phyloP scores from a whole-genome alignment of 805 yeast genomes.

The Metschnikowia aberdeeniae region DNA sequence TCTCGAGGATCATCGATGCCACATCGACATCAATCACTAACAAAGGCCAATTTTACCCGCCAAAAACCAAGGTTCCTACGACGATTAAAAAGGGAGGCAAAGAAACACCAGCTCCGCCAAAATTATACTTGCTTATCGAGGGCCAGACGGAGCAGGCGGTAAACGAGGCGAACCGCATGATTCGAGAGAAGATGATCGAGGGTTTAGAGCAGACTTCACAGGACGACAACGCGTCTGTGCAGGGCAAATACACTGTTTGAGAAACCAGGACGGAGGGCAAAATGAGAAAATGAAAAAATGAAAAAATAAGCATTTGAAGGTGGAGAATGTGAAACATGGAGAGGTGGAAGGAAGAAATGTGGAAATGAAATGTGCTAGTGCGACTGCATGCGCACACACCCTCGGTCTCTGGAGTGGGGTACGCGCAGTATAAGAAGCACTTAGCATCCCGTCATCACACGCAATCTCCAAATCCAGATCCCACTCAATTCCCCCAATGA shows the following conservation, averaged over 20 bases:
- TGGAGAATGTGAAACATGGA: too few relatives aligned
- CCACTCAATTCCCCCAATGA: constrained; percentile 6
- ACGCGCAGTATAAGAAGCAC: neutral
- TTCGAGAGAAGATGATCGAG: constrained; percentile 52
- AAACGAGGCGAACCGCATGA: constrained; percentile 51
- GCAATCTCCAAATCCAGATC: neutral
- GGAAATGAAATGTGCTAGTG: too few relatives aligned
- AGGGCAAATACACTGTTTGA: constrained; percentile 49
- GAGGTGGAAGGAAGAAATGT: too few relatives aligned
- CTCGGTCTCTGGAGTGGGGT: constrained; percentile 3
- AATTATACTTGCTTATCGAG: constrained; percentile 74
- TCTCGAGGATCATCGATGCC: constrained; percentile 60
- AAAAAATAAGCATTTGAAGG: too few relatives aligned
- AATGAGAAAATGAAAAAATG: too few relatives aligned
- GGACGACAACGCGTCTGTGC: constrained; percentile 39
- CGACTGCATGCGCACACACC: constrained; percentile 1
- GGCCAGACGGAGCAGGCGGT: constrained; percentile 61
- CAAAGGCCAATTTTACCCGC: constrained; percentile 67
- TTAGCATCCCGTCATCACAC: too few relatives aligned
- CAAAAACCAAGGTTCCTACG: constrained; percentile 40
- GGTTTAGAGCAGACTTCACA: constrained; percentile 50
- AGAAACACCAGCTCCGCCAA: constrained; percentile 57
- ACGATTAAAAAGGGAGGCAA: constrained; percentile 48
- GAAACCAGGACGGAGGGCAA: too few relatives aligned
- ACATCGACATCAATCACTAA: constrained; percentile 76